Base-by-base conservation (phyloP, 495 filamentous ascomycete species). In the Podospora sp. region DNA sequence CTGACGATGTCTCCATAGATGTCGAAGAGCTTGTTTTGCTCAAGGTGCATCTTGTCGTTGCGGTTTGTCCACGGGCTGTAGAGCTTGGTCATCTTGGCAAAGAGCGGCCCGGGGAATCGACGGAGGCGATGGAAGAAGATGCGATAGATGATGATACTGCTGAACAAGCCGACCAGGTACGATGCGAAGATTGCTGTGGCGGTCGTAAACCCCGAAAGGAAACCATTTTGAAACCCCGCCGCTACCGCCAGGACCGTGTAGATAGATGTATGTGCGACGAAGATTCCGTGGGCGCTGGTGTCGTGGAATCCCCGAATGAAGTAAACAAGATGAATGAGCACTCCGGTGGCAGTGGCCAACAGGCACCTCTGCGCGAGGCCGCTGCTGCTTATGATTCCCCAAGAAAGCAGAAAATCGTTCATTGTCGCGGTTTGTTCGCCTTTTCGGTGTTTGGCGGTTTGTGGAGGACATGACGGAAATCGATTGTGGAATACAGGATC, bases 51-150 rank as follows among this genome's bases (percentile, higher is more conserved):
- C 27, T 78, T 67, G 2, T 73, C 72, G 22, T 76, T 65, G 5
- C 71, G 60, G 9, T 69, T 61, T 2, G 49, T 35, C 26, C 68
- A 81, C 4, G 68, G 69, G 9, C 55, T 56, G 62, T 72, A 72
- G 16, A 84, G 70, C 24, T 78, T 79, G 7, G 77, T 78, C 1
- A 87, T 51, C 24, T 76, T 73, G n/a, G 82, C 80, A 0, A 69
- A 21, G 12, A 75, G 62, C 0, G 83, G 82, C 0, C 85, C 85
- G 0, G 79, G 77, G 66, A 85, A 85, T 7, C 65, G 68, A 22
- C 79, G 69, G 1, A 85, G 70, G 6, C 72, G 80, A 70, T 85
- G 81, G 67, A 85, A 82, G 69, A 79, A 83, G 24, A 76, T 21
- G 14, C 83, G 75, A 64, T 85, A 85, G 18, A 78, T 35, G 26